Evolutionary conservation across 805 yeast species (phyloP), one percentile per base, ranked within the genome.

Genomic region (Brettanomyces anomalus): DNA sequence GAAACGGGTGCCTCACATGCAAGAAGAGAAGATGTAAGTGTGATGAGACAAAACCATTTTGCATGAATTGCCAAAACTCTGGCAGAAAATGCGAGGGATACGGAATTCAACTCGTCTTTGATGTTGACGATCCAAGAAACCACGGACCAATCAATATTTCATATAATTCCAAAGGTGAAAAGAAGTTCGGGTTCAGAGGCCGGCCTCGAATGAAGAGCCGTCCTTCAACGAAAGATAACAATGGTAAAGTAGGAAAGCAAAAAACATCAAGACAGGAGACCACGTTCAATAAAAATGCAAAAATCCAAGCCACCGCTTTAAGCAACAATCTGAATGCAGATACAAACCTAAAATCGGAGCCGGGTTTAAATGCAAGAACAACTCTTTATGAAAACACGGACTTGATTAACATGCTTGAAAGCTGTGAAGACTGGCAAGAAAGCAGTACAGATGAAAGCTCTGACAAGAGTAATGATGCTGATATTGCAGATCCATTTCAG

Each of bases 1-100:
- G 80, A 46, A 74, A 73, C 3, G 81, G 80, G 0, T 76, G 81
- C 47, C 71, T 77, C 70, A 75, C 77, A 1, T 76, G 81, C 53
- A 74, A 75, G 49, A 64, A 58, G 45, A 60, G 79, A 43, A 68
- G 77, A 45, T 57, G 77, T 42, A 76, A 76, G 48, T 76, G 81
- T 52, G 81, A 75, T 50, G 81, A 76, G 50, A 63, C 64, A 2
- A 73, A 70, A 46, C 81, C 81, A 2, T 48, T 43, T 8, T 76
- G 81, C 53, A 55, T 59, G 33, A 76, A 74, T 50, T 76, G 81
- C 46, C 17, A 57, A 3, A 65, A 60, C 21, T 61, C 68, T 3
- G 73, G 73, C 1, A 56, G 72, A 28, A 44, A 42, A 8, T 76
- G 81, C 45, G 77, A 64, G 42, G 79, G 78, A 2, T 76, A 76